These are phyloP conservation scores for Xylaria sp. DNA, from an alignment of 2,329 filamentous ascomycete genomes.

Conservation along the genomic window DNA sequence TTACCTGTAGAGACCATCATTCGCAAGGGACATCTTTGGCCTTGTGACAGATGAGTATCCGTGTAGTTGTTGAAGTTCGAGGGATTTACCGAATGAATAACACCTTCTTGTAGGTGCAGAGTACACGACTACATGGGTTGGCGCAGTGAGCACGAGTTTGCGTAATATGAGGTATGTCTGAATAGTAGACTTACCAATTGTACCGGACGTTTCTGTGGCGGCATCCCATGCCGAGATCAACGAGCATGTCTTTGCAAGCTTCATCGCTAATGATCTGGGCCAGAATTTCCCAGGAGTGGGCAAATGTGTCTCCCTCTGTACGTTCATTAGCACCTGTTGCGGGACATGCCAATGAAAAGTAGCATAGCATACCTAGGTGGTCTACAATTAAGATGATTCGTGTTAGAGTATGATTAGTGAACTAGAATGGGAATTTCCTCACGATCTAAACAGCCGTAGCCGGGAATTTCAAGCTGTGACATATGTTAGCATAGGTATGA, in stretches of 20 bases:
- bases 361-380: background rate
- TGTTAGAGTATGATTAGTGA: background rate
- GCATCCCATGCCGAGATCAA: slow-evolving; percentile 31
- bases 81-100: slow-evolving; percentile 22
- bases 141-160: background rate
- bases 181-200: slow-evolving; percentile 2
- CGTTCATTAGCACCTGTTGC: background rate
- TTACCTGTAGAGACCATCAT: slow-evolving; percentile 24
- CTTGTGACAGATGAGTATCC: background rate
- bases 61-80: background rate
- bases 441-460: slow-evolving; percentile 28
- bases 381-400: background rate
- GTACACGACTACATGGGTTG: slow-evolving; percentile 18
- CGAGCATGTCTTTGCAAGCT: slow-evolving; percentile 27
- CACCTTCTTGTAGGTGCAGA: slow-evolving; percentile 33
- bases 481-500: background rate
- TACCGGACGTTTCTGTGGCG: slow-evolving; percentile 24
- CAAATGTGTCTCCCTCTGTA: slow-evolving; percentile 28
- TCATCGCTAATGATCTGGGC: slow-evolving; percentile 32
- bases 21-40: slow-evolving; percentile 33
- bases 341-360: background rate
- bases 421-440: background rate
- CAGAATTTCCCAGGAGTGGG: slow-evolving; percentile 31
- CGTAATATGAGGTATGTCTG: background rate
- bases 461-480: slow-evolving; percentile 22